phyloP scores from a whole-genome alignment of 345 rosid species.

The Clarkia xantiana region DNA sequence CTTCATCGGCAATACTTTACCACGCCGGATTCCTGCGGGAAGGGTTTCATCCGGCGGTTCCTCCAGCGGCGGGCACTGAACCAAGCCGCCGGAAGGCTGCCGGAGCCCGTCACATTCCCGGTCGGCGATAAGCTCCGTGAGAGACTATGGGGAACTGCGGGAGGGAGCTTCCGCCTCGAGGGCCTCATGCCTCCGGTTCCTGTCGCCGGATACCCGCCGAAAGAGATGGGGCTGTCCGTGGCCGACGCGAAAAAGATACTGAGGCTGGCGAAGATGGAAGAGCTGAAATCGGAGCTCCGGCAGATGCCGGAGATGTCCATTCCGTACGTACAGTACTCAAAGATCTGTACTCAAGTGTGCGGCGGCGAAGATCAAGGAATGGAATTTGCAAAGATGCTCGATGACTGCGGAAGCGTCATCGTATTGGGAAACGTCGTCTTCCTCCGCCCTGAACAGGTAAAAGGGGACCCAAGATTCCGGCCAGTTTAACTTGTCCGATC shows the following conservation, averaged over 20 bases:
- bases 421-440: constrained; percentile 54
- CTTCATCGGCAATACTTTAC: constrained; percentile 27
- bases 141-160: constrained; percentile 19
- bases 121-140: constrained; percentile 40
- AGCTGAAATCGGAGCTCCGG: constrained; percentile 39
- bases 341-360: constrained; percentile 38
- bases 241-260: constrained; percentile 47
- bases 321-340: constrained; percentile 29
- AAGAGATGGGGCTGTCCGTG: constrained; percentile 19
- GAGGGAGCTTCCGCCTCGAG: constrained; percentile 10
- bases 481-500: too few relatives aligned
- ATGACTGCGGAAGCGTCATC: constrained; percentile 57
- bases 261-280: constrained; percentile 43
- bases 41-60: constrained; percentile 28
- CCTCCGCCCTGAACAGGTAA: constrained; percentile 74
- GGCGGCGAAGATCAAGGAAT: constrained; percentile 35
- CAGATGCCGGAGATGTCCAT: constrained; percentile 34
- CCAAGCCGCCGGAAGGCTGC: constrained; percentile 5
- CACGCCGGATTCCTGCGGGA: constrained; percentile 17
- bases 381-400: constrained; percentile 45
- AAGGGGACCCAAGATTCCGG: too few relatives aligned
- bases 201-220: neutral
- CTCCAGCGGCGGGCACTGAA: constrained; percentile 24
- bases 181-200: constrained; percentile 11
- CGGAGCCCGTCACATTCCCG: constrained; percentile 32